These are phyloP conservation scores for Lotmaria passim DNA, from an alignment of 208 protist genomes.

Conservation along the genomic window DNA sequence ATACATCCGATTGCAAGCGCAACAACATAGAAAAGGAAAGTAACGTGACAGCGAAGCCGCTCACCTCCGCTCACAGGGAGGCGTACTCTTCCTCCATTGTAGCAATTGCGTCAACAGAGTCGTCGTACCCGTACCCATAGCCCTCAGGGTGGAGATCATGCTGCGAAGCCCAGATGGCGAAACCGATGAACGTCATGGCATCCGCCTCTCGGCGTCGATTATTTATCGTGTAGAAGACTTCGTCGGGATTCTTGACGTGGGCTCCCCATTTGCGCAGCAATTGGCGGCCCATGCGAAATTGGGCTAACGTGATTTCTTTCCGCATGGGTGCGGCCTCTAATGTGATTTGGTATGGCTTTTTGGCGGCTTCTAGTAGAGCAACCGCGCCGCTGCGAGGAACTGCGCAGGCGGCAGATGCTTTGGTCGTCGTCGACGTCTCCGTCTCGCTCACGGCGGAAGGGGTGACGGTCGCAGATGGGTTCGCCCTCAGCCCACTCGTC, in stretches of 20 bases:
- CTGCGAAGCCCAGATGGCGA: constrained; percentile 62
- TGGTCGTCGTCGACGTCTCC: not conserved
- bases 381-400: constrained; percentile 19
- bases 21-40: too few relatives aligned
- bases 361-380: constrained; percentile 31
- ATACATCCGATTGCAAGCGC: too few relatives aligned
- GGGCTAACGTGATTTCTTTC: constrained; percentile 42
- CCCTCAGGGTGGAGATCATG: constrained; percentile 52
- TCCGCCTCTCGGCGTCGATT: constrained; percentile 27
- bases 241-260: constrained; percentile 41
- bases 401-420: not conserved
- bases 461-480: not conserved
- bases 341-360: constrained; percentile 36
- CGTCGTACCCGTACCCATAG: constrained; percentile 41
- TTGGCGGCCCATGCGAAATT: constrained; percentile 37
- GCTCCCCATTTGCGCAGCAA: constrained; percentile 61
- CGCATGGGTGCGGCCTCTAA: constrained; percentile 27
- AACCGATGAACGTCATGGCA: constrained; percentile 52
- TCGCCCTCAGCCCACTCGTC: not conserved
- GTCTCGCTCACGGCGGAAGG: not conserved
- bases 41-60: not conserved
- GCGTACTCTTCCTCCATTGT: constrained; percentile 33
- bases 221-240: constrained; percentile 40
- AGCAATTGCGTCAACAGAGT: constrained; percentile 23
- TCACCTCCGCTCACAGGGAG: not conserved